Evolutionary conservation across 176 grass and related monocot genomes (phyloP), one percentile per base, ranked within the genome.

Genomic region (Zoysia pacifica): DNA sequence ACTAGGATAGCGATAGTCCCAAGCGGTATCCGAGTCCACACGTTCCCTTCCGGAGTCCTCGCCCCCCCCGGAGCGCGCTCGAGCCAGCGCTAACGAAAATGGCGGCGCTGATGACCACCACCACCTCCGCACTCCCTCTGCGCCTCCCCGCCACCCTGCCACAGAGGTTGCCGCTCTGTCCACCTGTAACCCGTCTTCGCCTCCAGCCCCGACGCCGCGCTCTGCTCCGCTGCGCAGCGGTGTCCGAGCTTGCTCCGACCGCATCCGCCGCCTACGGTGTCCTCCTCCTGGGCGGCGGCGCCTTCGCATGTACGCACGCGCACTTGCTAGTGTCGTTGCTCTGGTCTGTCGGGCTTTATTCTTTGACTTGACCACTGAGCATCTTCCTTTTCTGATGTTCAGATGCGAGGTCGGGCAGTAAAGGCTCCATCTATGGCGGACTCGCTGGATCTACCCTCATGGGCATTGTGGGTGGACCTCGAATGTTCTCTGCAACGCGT

Each of bases 361-460:
- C 65, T 37, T 58, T 87, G 61, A 84, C 85, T 65, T 91, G 61
- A 84, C 80, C 71, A 73, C 46, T 52, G 79, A 61, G 41, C 19
- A 40, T 41, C 19, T 19, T 40, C 20, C 12, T 49, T 79, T 81
- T 87, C 42, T 63, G 39, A 46, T 37, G 37, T 68, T 74, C 35
- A 97, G 95, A 97, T 94, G 65, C 85, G 70, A 87, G 92, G 81
- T 94, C 92, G 37, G 83, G 95, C 45, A 97, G 91, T 65, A 89
- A 89, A 85, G 95, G 90, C 0, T 97, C 95, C 73, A 87, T 97
- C 89, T 86, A 78, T 35, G 92, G 95, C 69, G 92, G 92, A 16
- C 61, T 94, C 65, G 80, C 88, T 83, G 92, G 95, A 28, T 84
- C 87, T 87, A 88, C 95, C n/a, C 87, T 97, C 48, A 94, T 89